phyloP scores from a whole-genome alignment of 2,329 filamentous ascomycete species.

The Pestalotiopsis sp. region DNA sequence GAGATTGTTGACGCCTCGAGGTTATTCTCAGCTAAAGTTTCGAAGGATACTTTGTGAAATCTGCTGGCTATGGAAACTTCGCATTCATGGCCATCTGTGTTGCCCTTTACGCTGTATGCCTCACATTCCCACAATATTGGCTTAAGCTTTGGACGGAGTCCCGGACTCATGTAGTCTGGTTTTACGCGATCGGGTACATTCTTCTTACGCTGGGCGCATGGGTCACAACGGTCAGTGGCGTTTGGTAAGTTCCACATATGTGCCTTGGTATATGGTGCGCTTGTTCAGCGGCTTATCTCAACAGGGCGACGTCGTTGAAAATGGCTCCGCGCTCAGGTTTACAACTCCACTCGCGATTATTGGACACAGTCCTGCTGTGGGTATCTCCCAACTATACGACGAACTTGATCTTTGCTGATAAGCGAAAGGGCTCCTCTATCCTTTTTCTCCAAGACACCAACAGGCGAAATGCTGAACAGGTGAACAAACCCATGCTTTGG shows the following conservation, averaged over 20 bases:
- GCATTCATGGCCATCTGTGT: constrained; percentile 26
- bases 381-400: constrained; percentile 27
- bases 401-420: background rate
- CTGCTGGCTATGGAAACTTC: constrained; percentile 29
- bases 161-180: constrained; percentile 18
- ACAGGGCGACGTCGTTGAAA: constrained; percentile 31
- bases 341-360: constrained; percentile 32
- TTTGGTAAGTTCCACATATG: constrained; percentile 32
- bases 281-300: background rate
- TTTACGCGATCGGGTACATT: constrained; percentile 40
- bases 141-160: constrained; percentile 41
- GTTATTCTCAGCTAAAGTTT: constrained; percentile 3
- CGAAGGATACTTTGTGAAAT: constrained; percentile 32
- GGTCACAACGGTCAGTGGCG: constrained; percentile 34
- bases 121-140: constrained; percentile 40
- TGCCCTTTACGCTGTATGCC: constrained; percentile 33
- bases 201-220: constrained; percentile 37
- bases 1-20: background rate
- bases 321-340: constrained; percentile 40
- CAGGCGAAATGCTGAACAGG: constrained; percentile 44
- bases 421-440: constrained; percentile 38
- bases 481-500: constrained; percentile 14
- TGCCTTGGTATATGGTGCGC: constrained; percentile 16
- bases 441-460: constrained; percentile 42
- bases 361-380: constrained; percentile 31